Evolutionary conservation across 2,329 filamentous ascomycete species (phyloP), one percentile per base, ranked within the genome.

Genomic region (Phaeosphaeria sp.): DNA sequence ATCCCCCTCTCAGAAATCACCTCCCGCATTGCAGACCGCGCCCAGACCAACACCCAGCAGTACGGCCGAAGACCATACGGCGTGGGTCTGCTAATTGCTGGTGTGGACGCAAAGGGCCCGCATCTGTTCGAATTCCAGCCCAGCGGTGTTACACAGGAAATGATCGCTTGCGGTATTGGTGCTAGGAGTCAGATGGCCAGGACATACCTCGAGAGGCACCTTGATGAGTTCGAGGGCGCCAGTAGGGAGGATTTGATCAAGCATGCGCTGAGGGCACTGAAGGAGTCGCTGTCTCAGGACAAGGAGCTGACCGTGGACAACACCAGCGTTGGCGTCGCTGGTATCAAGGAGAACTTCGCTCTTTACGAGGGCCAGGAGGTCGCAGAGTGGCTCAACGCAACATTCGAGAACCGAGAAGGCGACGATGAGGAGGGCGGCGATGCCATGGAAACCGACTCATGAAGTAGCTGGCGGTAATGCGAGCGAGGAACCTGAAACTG

Each of bases 61-160:
- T 97, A 97, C 83, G 94, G 94, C 76, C 94, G 92, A 82, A 90
- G 95, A 71, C 94, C 94, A 15, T 99, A 99, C 80, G 94, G 94
- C 73, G 94, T 99, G 6, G 94, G 95, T 13, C 83, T 98, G 63
- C 84, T 99, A 59, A 90, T 98, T 52, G 93, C 93, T 1, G 95
- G 95, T 64, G 92, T 98, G 53, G 95, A 99, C 78, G 92, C 96
- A 74, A 89, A 90, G 49, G 95, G 95, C 25, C 93, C 95, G 41
- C 95, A 99, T 81, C 87, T 99, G 63, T 99, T 96, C 81, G 95
- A 99, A 81, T 99, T 99, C 85, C 94, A 97, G 82, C 95, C 95
- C 11, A 92, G 88, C 54, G 95, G 95, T 48, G 90, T 98, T 85
- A 97, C 93, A 71, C 91, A 97, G 76, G 95, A 99, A 85, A 98